Conservation (phyloP, 192 early-diverging fungal species). For the Neocallimastix lanati region DNA sequence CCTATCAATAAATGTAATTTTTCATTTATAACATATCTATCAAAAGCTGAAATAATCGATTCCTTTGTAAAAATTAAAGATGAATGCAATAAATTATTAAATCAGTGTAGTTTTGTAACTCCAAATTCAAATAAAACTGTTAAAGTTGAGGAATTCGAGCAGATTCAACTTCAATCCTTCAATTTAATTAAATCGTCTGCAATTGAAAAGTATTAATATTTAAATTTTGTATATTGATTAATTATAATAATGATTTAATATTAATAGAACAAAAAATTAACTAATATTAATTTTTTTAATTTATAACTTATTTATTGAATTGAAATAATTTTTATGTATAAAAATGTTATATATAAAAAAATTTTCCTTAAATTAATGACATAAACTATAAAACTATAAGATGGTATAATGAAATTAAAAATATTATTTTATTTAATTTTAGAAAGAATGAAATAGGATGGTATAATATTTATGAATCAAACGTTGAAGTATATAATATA, state of each 20-base stretch:
- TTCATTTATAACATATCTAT: neutral
- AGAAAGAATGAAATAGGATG: conserved; percentile 43
- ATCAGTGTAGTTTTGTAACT: neutral
- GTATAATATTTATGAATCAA: conserved; percentile 45
- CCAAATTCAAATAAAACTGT: conserved; percentile 16
- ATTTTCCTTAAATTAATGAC: no score
- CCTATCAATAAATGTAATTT: neutral
- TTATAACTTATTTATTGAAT: no score
- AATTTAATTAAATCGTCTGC: conserved; percentile 21
- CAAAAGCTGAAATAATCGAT: neutral
- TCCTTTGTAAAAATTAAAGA: neutral
- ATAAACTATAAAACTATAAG: no score
- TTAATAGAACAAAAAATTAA: neutral
- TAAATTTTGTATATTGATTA: no score
- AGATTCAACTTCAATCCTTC: conserved; percentile 27
- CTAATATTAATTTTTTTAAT: no score
- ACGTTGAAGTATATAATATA: conserved; percentile 40
- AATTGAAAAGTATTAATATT: conserved; percentile 20
- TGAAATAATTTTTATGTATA: no score
- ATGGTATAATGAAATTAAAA: conserved; percentile 28
- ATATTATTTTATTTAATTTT: conserved; percentile 21
- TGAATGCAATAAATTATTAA: neutral
- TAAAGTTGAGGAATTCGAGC: conserved; percentile 39
- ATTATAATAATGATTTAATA: no score
- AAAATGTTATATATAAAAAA: no score